Conservation (phyloP, 1,139 yeast species). For the Yamadazyma friedrichii region DNA sequence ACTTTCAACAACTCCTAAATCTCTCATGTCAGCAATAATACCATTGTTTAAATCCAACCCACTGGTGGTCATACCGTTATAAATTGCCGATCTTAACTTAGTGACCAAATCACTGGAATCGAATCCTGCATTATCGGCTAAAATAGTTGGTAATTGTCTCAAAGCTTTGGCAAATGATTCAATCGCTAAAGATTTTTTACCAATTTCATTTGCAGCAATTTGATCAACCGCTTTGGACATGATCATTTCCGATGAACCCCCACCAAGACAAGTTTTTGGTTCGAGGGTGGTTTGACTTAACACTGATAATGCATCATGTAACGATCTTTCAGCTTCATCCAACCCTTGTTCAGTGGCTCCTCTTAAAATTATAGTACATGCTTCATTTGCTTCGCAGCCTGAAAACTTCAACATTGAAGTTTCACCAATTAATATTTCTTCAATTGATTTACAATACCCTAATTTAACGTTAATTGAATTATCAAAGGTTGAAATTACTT, state of each 20-base stretch:
- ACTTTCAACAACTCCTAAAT: conserved; percentile 87
- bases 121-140: conserved; percentile 96
- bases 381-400: conserved; percentile 94
- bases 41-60: conserved; percentile 89
- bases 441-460: conserved; percentile 87
- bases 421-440: conserved; percentile 92
- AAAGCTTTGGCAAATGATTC: conserved; percentile 93
- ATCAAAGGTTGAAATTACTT: conserved; percentile 95
- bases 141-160: conserved; percentile 90
- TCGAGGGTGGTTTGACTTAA: conserved; percentile 93
- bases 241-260: conserved; percentile 97
- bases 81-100: conserved; percentile 86
- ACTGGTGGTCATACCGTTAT: conserved; percentile 87
- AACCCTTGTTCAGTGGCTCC: conserved; percentile 97
- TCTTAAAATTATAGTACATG: conserved; percentile 92
- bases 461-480: conserved; percentile 81
- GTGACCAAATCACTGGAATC: conserved; percentile 93
- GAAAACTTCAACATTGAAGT: conserved; percentile 82
- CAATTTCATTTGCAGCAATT: conserved; percentile 89
- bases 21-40: conserved; percentile 88
- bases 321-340: conserved; percentile 96
- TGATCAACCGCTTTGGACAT: conserved; percentile 98
- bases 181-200: conserved; percentile 91
- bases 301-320: conserved; percentile 95
- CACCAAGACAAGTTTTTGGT: conserved; percentile 95